Conservation (phyloP, 495 filamentous ascomycete genomes). For the Xylaria curta region DNA sequence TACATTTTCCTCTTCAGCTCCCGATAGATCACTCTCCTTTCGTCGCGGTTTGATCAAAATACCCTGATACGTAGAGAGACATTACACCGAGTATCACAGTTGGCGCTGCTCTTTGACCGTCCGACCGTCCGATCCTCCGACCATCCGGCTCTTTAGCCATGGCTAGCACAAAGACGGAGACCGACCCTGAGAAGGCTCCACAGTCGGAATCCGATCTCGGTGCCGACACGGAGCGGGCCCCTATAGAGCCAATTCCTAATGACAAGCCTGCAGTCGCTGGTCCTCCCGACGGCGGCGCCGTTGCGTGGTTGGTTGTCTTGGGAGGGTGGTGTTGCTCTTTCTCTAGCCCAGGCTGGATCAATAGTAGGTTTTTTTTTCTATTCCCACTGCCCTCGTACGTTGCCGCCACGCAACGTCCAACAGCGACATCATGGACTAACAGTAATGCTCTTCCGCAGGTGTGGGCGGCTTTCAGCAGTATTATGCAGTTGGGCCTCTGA, state of each 20-base stretch:
- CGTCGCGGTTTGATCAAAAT: neutral
- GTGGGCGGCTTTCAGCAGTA: slow-evolving; percentile 38
- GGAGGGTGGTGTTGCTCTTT: slow-evolving; percentile 36
- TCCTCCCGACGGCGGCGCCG: slow-evolving; percentile 41
- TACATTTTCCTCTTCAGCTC: neutral
- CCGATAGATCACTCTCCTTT: neutral
- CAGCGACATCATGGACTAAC: neutral
- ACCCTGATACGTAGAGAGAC: neutral
- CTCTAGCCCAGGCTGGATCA: slow-evolving; percentile 34
- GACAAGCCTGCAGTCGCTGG: neutral
- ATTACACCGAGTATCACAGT: neutral
- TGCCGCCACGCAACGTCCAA: neutral
- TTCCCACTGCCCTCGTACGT: neutral
- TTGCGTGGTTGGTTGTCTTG: slow-evolving; percentile 40
- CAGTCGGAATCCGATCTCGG: neutral
- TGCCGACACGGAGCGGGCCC: neutral
- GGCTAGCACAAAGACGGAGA: neutral
- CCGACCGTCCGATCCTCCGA: neutral
- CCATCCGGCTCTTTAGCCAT: neutral
- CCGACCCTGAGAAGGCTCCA: neutral
- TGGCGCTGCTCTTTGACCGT: neutral
- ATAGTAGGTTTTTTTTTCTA: neutral
- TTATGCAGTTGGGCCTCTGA: slow-evolving; percentile 38
- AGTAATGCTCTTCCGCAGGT: neutral
- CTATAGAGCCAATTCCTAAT: neutral